phyloP scores from a whole-genome alignment of 129 eudicot genomes.

The Gnaphalium uliginosum region DNA sequence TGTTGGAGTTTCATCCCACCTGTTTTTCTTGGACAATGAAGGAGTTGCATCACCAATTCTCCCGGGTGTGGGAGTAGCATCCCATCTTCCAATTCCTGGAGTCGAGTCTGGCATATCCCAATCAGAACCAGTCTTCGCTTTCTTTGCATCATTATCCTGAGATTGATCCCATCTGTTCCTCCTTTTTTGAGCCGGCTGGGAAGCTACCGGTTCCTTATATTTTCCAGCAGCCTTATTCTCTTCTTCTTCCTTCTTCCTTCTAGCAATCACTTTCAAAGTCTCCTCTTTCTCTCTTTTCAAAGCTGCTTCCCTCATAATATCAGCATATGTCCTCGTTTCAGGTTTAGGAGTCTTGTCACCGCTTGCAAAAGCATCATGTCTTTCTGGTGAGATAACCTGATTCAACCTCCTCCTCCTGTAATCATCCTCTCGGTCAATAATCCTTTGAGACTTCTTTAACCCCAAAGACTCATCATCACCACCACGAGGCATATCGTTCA shows the following conservation, averaged over 20 bases:
- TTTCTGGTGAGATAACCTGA: conserved; percentile 82
- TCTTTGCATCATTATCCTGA: conserved; percentile 70
- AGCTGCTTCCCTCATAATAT: conserved; percentile 89
- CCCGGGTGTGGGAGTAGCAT: conserved; percentile 97
- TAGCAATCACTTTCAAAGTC: conserved; percentile 67
- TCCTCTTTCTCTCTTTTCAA: conserved; percentile 83
- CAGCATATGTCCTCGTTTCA: conserved; percentile 81
- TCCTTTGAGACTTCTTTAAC: conserved; percentile 50
- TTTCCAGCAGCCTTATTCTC: conserved; percentile 56
- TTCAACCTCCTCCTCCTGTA: conserved; percentile 76
- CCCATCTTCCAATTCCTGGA: conserved; percentile 98
- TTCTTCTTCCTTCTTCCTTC: conserved; percentile 76
- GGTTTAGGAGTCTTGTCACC: conserved; percentile 95
- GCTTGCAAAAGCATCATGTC: conserved; percentile 81
- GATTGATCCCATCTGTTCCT: conserved; percentile 95
- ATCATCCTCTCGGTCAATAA: conserved; percentile 83
- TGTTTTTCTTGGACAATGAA: conserved; percentile 64
- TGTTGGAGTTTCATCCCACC: conserved; percentile 99
- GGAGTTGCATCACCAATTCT: conserved; percentile 93
- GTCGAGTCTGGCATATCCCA: conserved; percentile 98
- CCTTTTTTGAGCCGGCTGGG: conserved; percentile 66
- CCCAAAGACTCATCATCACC: conserved; percentile 55
- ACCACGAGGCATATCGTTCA: conserved; percentile 62
- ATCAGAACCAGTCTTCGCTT: conserved; percentile 69
- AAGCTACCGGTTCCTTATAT: conserved; percentile 42